Conservation (phyloP, 2,329 filamentous ascomycete species). For the Gaeumannomyces tritici region DNA sequence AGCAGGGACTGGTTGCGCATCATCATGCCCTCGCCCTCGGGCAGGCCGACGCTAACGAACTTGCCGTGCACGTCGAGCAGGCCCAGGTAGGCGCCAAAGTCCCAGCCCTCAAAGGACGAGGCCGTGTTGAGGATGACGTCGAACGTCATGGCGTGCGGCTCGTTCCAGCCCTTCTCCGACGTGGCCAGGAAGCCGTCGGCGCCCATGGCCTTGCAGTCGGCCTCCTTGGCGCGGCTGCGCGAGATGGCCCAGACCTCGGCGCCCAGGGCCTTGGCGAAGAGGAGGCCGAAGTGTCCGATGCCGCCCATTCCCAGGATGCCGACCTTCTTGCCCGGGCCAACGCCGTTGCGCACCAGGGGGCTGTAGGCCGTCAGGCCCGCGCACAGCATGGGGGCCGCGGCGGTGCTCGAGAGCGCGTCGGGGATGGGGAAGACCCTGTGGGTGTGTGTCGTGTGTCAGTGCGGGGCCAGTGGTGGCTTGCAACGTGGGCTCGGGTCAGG, state of each 20-base stretch:
- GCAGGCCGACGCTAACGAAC: constrained; percentile 73
- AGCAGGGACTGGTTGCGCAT: constrained; percentile 39
- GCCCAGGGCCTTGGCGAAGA: constrained; percentile 60
- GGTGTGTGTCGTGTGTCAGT: too few relatives aligned
- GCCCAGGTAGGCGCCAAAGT: constrained; percentile 62
- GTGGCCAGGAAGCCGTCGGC: constrained; percentile 52
- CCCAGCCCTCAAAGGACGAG: constrained; percentile 58
- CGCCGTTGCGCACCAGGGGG: constrained; percentile 66
- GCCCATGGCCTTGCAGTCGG: constrained; percentile 47
- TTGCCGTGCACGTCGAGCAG: constrained; percentile 73
- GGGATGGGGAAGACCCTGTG: constrained; percentile 61
- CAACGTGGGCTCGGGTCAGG: too few relatives aligned
- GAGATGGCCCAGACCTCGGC: constrained; percentile 55
- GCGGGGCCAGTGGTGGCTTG: too few relatives aligned
- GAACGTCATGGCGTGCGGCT: constrained; percentile 51
- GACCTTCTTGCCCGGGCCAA: constrained; percentile 70
- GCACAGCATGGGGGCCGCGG: constrained; percentile 75
- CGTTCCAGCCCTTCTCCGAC: constrained; percentile 46
- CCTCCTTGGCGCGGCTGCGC: constrained; percentile 49
- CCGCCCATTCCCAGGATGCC: constrained; percentile 66
- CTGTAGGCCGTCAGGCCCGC: constrained; percentile 74
- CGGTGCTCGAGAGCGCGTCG: constrained; percentile 50
- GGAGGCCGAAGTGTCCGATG: constrained; percentile 60
- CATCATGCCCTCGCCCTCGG: constrained; percentile 62
- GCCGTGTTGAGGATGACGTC: constrained; percentile 72